phyloP scores from a whole-genome alignment of 257 asterid genomes.

The Nicotiana paniculata region DNA sequence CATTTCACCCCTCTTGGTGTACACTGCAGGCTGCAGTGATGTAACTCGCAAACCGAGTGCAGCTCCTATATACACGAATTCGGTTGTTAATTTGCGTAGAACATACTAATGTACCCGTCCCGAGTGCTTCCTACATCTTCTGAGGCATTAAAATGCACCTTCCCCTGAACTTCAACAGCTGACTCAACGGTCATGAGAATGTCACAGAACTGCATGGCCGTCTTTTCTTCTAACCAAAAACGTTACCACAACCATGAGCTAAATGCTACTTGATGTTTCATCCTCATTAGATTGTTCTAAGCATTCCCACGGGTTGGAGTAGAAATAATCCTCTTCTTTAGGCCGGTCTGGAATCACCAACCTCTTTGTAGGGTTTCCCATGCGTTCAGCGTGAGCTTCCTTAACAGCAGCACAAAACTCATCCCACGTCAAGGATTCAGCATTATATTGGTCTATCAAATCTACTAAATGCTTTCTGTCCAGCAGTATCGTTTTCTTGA shows the following conservation, averaged over 20 bases:
- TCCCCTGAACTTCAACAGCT: not conserved
- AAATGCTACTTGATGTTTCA: not conserved
- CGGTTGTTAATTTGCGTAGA: slow-evolving; percentile 20
- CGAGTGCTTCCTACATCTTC: not conserved
- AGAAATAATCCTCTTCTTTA: slow-evolving; percentile 61
- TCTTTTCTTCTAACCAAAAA: not conserved
- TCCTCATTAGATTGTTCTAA: slow-evolving; percentile 22
- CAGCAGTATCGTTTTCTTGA: slow-evolving; percentile 48
- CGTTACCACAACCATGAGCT: not conserved
- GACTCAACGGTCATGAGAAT: not conserved
- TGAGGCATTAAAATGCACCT: slow-evolving; percentile 6
- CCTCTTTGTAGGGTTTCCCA: slow-evolving; percentile 38
- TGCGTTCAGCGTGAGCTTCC: slow-evolving; percentile 35
- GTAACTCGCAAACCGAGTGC: slow-evolving; percentile 49
- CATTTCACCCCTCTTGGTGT: slow-evolving; percentile 48
- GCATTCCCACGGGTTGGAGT: slow-evolving; percentile 66
- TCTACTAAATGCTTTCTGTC: slow-evolving; percentile 38
- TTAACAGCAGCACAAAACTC: slow-evolving; percentile 37
- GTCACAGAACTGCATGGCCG: not conserved
- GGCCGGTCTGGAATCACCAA: slow-evolving; percentile 34
- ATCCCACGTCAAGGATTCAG: slow-evolving; percentile 40
- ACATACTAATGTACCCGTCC: slow-evolving; percentile 9
- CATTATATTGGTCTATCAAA: slow-evolving; percentile 34
- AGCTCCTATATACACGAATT: slow-evolving; percentile 68
- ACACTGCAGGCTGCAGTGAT: slow-evolving; percentile 29